Base-by-base conservation (phyloP, 805 yeast genomes). In the Tetrapisispora nanseiensis region DNA sequence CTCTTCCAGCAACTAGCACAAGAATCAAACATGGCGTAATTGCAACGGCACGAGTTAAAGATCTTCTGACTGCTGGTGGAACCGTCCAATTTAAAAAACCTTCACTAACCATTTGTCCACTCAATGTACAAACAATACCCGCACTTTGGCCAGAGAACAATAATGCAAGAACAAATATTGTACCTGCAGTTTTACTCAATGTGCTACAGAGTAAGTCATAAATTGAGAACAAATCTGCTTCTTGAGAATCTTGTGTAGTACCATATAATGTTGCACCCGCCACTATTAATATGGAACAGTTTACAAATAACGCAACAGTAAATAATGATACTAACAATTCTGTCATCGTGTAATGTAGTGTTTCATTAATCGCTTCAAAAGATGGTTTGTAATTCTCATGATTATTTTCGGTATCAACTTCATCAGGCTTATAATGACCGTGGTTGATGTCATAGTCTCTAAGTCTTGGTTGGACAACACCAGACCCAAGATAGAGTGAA, bases 41-140 rank as follows among this genome's bases (percentile, higher is more conserved):
- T 2, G 97, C 95, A 19, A 87, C 72, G 2, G 80, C 78, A 57
- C 97, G 71, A 0, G 96, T 87, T 21, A 86, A 71, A 20, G 87
- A 71, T 46, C 97, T 71, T 53, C 95, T 73, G 10, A 83, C 63
- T 40, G 85, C 85, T 5, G 96, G 95, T 13, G 86, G 76, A 40
- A 87, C 70, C 8, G 82, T 68, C 85, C 95, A 84, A 49, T 75
- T 73, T 33, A 85, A 69, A 54, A 86, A 89, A 2, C 97, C 97
- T 62, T 87, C 97, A 57, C 86, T 80, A 10, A 87, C 92, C 86
- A 86, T 86, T 61, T 87, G 97, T 15, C 95, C 95, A 8, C 95
- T 87, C 47, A 87, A 69, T 0, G 97, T 87, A 59, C 95, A 86
- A n/a, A 87, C 95, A 26, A 90, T 84, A 29, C 96, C 97, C 1